A percentile compares a stretch with the other conserved stretches of the same genome.
Conservation (phyloP, 257 asterid species). For the Catharanthus roseus region DNA sequence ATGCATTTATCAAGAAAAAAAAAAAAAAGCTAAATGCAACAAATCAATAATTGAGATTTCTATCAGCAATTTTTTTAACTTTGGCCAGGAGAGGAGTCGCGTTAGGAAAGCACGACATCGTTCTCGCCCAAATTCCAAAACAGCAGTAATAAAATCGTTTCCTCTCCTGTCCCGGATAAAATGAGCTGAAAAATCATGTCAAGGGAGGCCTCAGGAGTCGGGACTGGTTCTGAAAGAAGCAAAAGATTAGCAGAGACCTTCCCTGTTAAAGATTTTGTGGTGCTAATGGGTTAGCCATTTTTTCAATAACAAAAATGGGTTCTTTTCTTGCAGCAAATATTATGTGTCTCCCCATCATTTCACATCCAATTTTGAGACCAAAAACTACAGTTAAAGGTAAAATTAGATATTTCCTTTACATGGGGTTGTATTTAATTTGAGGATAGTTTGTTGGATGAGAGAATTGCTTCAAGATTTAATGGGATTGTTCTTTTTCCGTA, state of each 20-base stretch:
- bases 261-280: background rate
- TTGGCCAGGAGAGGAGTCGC: no score
- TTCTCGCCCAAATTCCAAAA: no score
- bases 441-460: background rate
- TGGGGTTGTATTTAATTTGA: background rate
- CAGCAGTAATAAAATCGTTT: background rate
- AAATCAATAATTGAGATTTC: no score
- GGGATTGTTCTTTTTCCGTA: background rate
- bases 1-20: no score
- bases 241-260: background rate
- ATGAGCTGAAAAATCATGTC: background rate
- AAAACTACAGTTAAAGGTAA: constrained; percentile 7
- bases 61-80: no score
- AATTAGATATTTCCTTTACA: no score
- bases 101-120: no score
- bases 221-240: background rate
- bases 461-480: background rate
- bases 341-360: constrained; percentile 3
- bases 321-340: constrained; percentile 12
- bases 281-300: constrained; percentile 5
- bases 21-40: no score
- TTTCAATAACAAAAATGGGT: constrained; percentile 15
- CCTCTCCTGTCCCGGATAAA: constrained; percentile 10
- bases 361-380: background rate
- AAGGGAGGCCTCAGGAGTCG: background rate